Base-by-base conservation (phyloP, 2,329 filamentous ascomycete species). In the Talaromyces albobiverticillius region DNA sequence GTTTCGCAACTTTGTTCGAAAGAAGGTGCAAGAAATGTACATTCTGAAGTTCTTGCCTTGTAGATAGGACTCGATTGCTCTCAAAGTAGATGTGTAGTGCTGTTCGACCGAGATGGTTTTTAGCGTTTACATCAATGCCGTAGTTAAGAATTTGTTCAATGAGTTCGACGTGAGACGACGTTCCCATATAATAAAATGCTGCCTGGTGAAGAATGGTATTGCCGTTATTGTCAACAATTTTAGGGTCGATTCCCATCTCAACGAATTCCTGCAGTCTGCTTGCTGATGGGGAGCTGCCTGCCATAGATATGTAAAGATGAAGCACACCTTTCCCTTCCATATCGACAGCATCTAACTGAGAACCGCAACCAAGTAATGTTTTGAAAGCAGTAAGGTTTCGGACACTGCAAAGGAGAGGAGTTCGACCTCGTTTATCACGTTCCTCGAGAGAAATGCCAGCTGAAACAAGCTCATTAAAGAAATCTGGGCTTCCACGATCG, bases 201-300 rank as follows among this genome's bases (percentile, higher is more conserved):
- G 32, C 32, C 14, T 3, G 14, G 22, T 49, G 46, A 10, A 49
- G 46, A 34, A 49, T 7, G 29, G 46, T 49, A 25, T 49, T 49
- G 9, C 46, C 46, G 22, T 40, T 34, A 40, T 40, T 49, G 29
- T 49, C 46, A 38, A 49, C 26, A 40, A 34, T 22, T 6, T 29
- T 10, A 25, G 46, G 26, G 40, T 49, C 34, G 4, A 34, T 14
- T 7, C 46, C 46, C 29, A 36, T 36, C 2, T 36, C 13, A n/a
- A 36, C 32, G 7, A n/a, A 36, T n/a, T 36, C 32, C 13, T 36
- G 32, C 3, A 36, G 8, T 4, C n/a, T 36, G 32, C 14, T n/a
- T 7, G 32, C 32, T 4, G 14, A 36, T 36, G 14, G 13, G 13
- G 6, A 4, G 14, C 6, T 4, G 14, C 13, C 13, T 3, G 32